Evolutionary conservation across 2,329 filamentous ascomycete genomes (phyloP).

Genomic region (Lasiodiplodia citricola): DNA sequence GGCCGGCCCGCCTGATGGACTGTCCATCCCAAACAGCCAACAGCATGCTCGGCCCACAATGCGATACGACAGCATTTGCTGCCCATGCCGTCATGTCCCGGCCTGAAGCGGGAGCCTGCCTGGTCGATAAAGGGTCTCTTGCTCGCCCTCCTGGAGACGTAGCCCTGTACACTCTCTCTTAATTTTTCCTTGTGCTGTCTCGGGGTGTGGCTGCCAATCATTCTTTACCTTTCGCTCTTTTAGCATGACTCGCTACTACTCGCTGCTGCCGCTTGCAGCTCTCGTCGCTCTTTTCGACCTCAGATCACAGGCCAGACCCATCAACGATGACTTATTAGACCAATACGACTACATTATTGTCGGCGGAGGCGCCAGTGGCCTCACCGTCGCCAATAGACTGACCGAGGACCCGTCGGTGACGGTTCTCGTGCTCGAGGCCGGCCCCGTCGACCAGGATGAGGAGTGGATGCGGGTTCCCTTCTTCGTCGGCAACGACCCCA

Average conservation of each 20-base stretch:
- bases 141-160: not conserved
- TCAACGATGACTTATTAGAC: slow-evolving; percentile 16
- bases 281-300: not conserved
- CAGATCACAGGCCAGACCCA: slow-evolving; percentile 7
- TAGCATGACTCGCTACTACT: slow-evolving; percentile 21
- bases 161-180: slow-evolving; percentile 13
- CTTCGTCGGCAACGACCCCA: slow-evolving; percentile 20
- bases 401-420: slow-evolving; percentile 37
- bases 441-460: slow-evolving; percentile 34
- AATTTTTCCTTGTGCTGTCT: slow-evolving; percentile 7
- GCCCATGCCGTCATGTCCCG: slow-evolving; percentile 1
- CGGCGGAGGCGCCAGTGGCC: slow-evolving; percentile 25
- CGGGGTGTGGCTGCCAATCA: slow-evolving; percentile 6
- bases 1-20: not conserved
- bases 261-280: slow-evolving; percentile 7
- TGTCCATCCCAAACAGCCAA: not conserved
- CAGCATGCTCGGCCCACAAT: slow-evolving; percentile 7
- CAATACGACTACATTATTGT: slow-evolving; percentile 25
- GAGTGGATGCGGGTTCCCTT: slow-evolving; percentile 27
- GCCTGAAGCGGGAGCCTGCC: not conserved
- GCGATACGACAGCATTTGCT: not conserved
- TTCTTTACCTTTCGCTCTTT: not conserved
- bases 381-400: slow-evolving; percentile 36
- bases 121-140: not conserved
- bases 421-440: slow-evolving; percentile 39